These are phyloP conservation scores for Deinandra increscens DNA, from an alignment of 129 eudicot genomes.

Conservation along the genomic window DNA sequence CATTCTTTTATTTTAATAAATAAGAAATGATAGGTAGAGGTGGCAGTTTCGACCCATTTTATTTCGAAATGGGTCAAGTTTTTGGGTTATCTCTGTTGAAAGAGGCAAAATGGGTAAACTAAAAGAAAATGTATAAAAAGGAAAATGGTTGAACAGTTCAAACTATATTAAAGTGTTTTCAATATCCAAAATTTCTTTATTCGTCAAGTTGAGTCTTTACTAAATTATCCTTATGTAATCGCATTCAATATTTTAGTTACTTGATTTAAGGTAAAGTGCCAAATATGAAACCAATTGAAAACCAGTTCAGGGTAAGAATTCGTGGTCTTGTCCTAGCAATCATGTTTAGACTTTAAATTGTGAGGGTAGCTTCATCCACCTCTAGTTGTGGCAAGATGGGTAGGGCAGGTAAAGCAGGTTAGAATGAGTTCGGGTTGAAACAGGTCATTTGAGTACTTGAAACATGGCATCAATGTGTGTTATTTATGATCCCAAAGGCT, in stretches of 20 bases:
- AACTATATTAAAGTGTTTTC: not conserved
- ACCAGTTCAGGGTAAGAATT: not conserved
- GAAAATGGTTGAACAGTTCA: slow-evolving; percentile 1
- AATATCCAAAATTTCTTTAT: not conserved
- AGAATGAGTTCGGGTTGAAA: too few relatives aligned
- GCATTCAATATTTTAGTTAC: not conserved
- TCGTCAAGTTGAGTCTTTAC: not conserved
- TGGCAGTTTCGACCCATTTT: not conserved
- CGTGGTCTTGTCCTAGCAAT: not conserved
- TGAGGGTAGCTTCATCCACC: too few relatives aligned
- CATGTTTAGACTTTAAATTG: too few relatives aligned
- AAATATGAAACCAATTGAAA: not conserved
- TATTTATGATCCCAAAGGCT: not conserved
- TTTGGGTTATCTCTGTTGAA: not conserved
- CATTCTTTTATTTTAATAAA: not conserved
- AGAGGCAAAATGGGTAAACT: not conserved
- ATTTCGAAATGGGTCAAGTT: not conserved
- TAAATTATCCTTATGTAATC: not conserved
- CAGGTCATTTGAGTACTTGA: too few relatives aligned
- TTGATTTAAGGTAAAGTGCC: not conserved
- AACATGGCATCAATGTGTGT: too few relatives aligned
- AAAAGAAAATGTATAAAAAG: not conserved
- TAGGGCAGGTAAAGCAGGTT: too few relatives aligned
- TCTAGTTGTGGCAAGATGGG: too few relatives aligned
- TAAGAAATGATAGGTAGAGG: not conserved